Evolutionary conservation across 2,329 filamentous ascomycete species (phyloP), one percentile per base, ranked within the genome.

Genomic region (Amesomyces nigricolor): DNA sequence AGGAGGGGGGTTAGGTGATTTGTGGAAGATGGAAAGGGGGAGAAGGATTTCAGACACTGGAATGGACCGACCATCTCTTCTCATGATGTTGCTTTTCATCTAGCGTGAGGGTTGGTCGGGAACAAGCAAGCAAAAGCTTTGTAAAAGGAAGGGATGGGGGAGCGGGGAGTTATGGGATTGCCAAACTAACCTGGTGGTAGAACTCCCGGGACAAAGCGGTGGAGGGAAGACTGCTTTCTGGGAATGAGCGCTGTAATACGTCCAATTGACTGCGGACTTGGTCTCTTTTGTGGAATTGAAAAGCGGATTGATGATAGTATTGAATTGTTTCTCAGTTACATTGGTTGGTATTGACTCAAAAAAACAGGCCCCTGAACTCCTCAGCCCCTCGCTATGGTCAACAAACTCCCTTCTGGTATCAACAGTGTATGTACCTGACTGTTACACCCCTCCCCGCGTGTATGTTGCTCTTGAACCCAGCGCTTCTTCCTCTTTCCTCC

Each of bases 11-110:
- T 22, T 26, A 26, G 2, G 22, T 26, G 22, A 1, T 32, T 29
- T 45, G 13, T 40, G 11, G 35, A 22, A 30, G 30, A 26, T 13
- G 11, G 6, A 3, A n/a, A 29, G 39, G 17, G 9, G 32, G 14
- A 37, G 10, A n/a, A n/a, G 19, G 40, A 8, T 26, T 22, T 32
- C n/a, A 29, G 17, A n/a, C 22, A 4, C 19, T 14, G 45, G 40
- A 42, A 29, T 50, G 43, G 42, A 50, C 38, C 38, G 39, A 40
- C 48, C 37, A 35, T 57, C 44, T 52, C 51, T 42, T 46, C 48
- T 52, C 56, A 49, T 42, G 38, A 17, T n/a, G 17, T 29, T 51
- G 30, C 43, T 47, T 26, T 55, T 55, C 43, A 32, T 53, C 43
- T 58, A 53, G 38, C 51, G 51, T 30, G 19, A 29, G 44, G 46